A percentile compares a stretch with the other conserved stretches of the same genome.
Conservation (phyloP, 495 filamentous ascomycete species). For the Jackrogersella minutella region DNA sequence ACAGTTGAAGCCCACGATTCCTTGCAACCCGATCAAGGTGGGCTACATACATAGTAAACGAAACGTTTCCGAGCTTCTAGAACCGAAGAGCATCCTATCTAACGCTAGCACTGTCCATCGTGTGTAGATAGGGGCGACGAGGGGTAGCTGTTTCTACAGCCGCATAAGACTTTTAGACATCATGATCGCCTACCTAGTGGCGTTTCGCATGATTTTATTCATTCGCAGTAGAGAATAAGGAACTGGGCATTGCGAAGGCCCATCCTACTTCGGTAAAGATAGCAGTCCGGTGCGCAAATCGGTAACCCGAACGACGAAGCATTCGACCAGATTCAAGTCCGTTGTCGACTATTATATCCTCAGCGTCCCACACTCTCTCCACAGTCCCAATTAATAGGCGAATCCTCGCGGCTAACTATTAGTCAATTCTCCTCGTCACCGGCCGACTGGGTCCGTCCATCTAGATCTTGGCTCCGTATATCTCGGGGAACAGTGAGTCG, state of each 20-base stretch:
- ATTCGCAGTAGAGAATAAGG: too few relatives aligned
- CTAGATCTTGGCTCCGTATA: background rate
- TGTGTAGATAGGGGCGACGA: slow-evolving; percentile 1
- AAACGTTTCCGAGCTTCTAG: slow-evolving; percentile 3
- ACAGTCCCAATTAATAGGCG: slow-evolving; percentile 25
- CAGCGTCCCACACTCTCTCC: slow-evolving; percentile 23
- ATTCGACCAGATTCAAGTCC: background rate
- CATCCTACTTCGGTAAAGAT: slow-evolving; percentile 25
- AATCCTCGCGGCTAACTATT: slow-evolving; percentile 10
- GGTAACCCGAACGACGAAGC: background rate
- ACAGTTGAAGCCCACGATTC: slow-evolving; percentile 12
- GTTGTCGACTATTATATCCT: background rate
- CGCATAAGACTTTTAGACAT: background rate
- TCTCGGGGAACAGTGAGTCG: slow-evolving; percentile 2
- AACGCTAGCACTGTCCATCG: slow-evolving; percentile 5
- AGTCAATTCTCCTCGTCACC: slow-evolving; percentile 20
- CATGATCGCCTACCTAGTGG: background rate
- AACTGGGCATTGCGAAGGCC: background rate
- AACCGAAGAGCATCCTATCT: slow-evolving; percentile 16
- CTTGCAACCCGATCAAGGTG: background rate
- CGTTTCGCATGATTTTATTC: background rate
- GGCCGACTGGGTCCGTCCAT: slow-evolving; percentile 1
- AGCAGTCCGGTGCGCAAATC: slow-evolving; percentile 10
- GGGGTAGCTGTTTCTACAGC: background rate
- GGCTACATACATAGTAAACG: background rate